Base-by-base conservation (phyloP, 108 stramenopile genomes). In the Conticribra guillardii region DNA sequence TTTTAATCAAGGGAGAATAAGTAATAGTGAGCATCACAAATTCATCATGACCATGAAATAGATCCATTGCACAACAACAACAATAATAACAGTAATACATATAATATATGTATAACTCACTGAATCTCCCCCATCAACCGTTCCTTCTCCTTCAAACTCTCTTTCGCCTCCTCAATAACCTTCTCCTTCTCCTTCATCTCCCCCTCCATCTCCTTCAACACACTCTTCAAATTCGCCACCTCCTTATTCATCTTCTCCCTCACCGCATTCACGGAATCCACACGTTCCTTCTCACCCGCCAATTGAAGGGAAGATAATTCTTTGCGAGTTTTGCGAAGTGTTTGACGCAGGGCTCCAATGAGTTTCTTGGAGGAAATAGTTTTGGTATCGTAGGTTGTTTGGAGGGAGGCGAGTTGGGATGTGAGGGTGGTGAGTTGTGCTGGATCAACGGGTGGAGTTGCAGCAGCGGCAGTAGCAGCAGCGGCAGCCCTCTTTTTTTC, bases 141-240 rank as follows among this genome's bases (percentile, higher is more conserved):
- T 60, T 71, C 71, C 19, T 31, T 54, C 71, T 71, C 71, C 37
- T 23, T 50, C 61, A 31, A 67, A 23, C 37, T 65, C 30, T 61
- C 64, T 49, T 45, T 47, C 21, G 63, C 69, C 46, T 46, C 44
- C 32, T 30, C 19, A 19, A 58, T 55, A n/a, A 52, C 51, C 53
- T 41, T 49, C 22, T 79, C 69, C 65, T 54, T 64, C 46, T 64
- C 69, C 23, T 24, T 54, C 73, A 74, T 65, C 55, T 67, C 60
- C 32, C 65, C 70, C 70, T 71, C 60, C 11, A 79, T 54, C 17
- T 27, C 54, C 45, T 67, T 67, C 58, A 79, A 47, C 2, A 64
- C 69, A 8, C 57, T 53, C n/a, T 54, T 65, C 24, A 79, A 55
- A 60, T 79, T 79, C 0, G 65, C 70, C n/a, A 79, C 64, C 60